Evolutionary conservation across 106 monocot species (phyloP), one percentile per base, ranked within the genome.

Genomic region (Chionographis japonica): DNA sequence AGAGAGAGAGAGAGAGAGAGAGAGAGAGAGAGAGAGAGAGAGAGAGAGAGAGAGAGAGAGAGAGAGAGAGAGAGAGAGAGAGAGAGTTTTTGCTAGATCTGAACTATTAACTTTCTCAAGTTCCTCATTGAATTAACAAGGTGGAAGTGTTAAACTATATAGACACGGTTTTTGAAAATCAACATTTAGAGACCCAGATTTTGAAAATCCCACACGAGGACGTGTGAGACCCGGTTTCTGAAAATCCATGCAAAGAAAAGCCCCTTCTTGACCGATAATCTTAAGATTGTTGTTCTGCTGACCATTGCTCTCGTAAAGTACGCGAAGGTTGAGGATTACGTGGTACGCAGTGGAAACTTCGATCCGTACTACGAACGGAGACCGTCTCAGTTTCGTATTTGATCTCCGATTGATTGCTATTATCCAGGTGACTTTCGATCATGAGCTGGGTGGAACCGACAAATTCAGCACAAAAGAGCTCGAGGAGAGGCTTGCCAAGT

Each of bases 171-270:
- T n/a, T 98, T 53, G 92, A 90, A 51, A 83, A 98, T 54, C 98
- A 93, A 58, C 98, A 98, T 69, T 57, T 90, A 12, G n/a, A n/a
- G n/a, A n/a, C n/a, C n/a, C n/a, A n/a, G n/a, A n/a, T n/a, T n/a
- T n/a, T n/a, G n/a, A n/a, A n/a, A n/a, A n/a, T n/a, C n/a, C n/a
- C n/a, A n/a, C n/a, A n/a, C n/a, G n/a, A n/a, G n/a, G n/a, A n/a
- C n/a, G n/a, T n/a, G n/a, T n/a, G 98, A 98, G 70, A 93, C 98
- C 15, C 89, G 92, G 12, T 98, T 98, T 62, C 58, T 98, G 41
- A 98, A 93, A 78, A 65, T 98, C 71, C 92, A 98, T 81, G 98
- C 98, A 40, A 93, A 98, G 59, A 98, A 98, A 72, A 85, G 85
- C 56, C 98, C 92, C 17, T 98, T 98, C 79, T 65, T 98, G 41